Conservation (phyloP, 164 flowering plant species). For the Vitis vinifera region DNA sequence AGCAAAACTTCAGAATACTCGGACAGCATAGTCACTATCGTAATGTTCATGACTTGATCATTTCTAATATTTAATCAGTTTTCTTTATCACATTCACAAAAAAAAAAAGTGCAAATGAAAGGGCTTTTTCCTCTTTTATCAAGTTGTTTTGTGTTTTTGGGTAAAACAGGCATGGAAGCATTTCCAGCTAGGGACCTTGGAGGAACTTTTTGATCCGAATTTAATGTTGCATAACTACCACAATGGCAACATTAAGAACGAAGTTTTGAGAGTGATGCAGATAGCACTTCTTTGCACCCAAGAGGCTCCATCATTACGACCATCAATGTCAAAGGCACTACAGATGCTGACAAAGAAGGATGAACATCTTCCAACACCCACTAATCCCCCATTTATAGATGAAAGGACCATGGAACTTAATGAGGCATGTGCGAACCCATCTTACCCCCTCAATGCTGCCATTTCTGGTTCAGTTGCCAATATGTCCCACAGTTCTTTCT, state of each 20-base stretch:
- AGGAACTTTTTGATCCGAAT: slow-evolving; percentile 60
- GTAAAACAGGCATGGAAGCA: slow-evolving; percentile 63
- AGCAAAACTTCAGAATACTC: slow-evolving; percentile 56
- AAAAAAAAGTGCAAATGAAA: background rate
- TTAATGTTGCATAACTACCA: slow-evolving; percentile 36
- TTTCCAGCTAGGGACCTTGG: slow-evolving; percentile 45
- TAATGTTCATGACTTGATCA: slow-evolving; percentile 28
- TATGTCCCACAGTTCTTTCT: slow-evolving; percentile 54
- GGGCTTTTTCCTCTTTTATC: background rate
- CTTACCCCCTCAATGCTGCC: slow-evolving; percentile 24
- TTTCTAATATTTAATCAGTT: background rate
- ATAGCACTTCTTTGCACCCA: slow-evolving; percentile 89
- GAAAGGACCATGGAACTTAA: slow-evolving; percentile 66
- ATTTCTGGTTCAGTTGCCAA: slow-evolving; percentile 47
- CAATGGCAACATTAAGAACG: slow-evolving; percentile 32
- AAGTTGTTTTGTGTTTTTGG: background rate
- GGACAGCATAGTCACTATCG: slow-evolving; percentile 66
- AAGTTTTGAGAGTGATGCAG: slow-evolving; percentile 58
- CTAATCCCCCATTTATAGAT: slow-evolving; percentile 74
- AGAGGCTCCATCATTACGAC: slow-evolving; percentile 62
- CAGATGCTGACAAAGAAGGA: slow-evolving; percentile 61
- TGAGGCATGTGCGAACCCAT: slow-evolving; percentile 36
- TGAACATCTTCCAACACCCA: slow-evolving; percentile 57
- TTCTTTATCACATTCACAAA: too few species aligned
- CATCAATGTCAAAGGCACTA: slow-evolving; percentile 68